Evolutionary conservation across 2,329 filamentous ascomycete species (phyloP), one percentile per base, ranked within the genome.

Genomic region (Davidsoniella australis): DNA sequence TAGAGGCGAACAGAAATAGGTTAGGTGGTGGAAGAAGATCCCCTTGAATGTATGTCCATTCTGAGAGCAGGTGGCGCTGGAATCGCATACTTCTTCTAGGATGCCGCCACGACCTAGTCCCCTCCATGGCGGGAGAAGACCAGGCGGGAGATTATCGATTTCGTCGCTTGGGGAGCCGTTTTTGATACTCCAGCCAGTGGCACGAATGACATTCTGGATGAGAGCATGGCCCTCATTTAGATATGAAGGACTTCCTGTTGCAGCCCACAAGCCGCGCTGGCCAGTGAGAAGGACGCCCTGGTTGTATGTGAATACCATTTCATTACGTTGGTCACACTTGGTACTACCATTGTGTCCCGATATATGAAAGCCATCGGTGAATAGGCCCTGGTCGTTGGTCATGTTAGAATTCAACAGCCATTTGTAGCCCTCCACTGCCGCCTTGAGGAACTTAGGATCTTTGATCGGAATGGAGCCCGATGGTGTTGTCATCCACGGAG

Each of bases 221-320:
- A 95, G 73, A n/a, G 66, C 60, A 62, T 95, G 86, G 0, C 85
- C 89, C 51, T 94, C 86, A 17, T 73, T 63, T 1, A 95, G 69
- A 59, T 87, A 95, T 1, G 66, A 70, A 2, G 68, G 62, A n/a
- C 78, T 73, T 10, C 82, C 82, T 0, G 85, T 94, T 12, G 78
- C 78, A 54, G 84, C 73, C 76, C 83, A 95, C 0, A 95, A 70
- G 1, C 80, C 83, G 33, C 85, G 76, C 49, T 86, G 75, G 10
- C 86, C 88, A 4, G 84, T 87, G 18, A 95, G 73, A 1, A 96
- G 59, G 3, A 95, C 86, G 18, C 88, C 89, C 63, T 96, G 89
- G 64, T 96, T 96, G 67, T 96, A 95, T 0, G 87, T 93, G 63
- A 88, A 94, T 7, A 94, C 82, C 79, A 87, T 89, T 56, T 88